A percentile compares a stretch with the other conserved stretches of the same genome.
phyloP scores from a whole-genome alignment of 1,139 yeast genomes.

The Taphrina wiesneri region DNA sequence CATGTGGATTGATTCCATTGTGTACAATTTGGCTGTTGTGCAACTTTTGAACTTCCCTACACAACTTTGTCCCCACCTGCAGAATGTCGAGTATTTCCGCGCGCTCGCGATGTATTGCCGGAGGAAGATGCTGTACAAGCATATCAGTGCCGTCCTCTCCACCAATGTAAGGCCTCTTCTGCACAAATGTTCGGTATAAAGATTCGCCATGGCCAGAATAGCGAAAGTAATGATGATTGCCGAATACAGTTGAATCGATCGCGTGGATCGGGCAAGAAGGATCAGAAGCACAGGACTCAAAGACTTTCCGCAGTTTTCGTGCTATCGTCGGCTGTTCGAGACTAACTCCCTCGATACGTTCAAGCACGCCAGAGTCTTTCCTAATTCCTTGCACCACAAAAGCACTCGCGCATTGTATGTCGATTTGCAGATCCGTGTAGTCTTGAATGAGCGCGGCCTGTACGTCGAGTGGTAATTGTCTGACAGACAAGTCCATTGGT shows the following conservation, averaged over 20 bases:
- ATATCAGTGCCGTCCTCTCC: constrained; percentile 5
- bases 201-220: constrained; percentile 8
- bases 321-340: not conserved
- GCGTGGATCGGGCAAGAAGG: constrained; percentile 7
- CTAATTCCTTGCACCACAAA: not conserved
- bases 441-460: not conserved
- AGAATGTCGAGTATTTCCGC: constrained; percentile 2
- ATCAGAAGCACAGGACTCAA: not conserved
- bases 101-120: not conserved
- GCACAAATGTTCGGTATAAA: not conserved
- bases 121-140: not conserved
- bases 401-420: not conserved
- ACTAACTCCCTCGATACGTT: not conserved
- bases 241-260: not conserved
- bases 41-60: constrained; percentile 2
- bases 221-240: not conserved
- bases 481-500: not conserved
- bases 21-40: constrained; percentile 10
- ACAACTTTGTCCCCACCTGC: not conserved
- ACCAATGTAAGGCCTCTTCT: not conserved
- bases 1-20: constrained; percentile 8
- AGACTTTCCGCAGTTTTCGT: not conserved
- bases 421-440: not conserved
- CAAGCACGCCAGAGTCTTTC: not conserved
- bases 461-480: not conserved